Conservation (phyloP, 495 filamentous ascomycete genomes). For the Xanthoparmelia taractica region DNA sequence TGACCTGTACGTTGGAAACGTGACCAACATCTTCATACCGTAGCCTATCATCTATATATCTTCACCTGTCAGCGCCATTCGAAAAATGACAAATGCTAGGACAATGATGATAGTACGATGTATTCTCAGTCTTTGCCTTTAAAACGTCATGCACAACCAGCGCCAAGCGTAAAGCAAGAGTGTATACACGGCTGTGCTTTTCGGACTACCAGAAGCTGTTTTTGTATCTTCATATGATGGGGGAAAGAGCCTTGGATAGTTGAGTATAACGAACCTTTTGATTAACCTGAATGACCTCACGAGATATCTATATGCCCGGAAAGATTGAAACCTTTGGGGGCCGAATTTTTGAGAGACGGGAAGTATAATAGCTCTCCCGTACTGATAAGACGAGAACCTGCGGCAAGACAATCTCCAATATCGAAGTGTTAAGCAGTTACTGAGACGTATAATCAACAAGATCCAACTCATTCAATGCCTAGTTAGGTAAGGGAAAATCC, state of each 20-base stretch:
- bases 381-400: background rate
- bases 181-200: constrained; percentile 54
- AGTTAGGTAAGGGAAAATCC: background rate
- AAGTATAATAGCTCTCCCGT: background rate
- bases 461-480: background rate
- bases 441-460: no score
- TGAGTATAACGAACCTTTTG: background rate
- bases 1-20: background rate
- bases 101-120: background rate
- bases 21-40: background rate
- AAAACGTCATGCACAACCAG: constrained; percentile 66
- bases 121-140: constrained; percentile 64
- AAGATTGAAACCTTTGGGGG: background rate
- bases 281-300: background rate
- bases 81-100: background rate
- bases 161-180: constrained; percentile 36
- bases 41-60: background rate
- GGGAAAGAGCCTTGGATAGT: background rate
- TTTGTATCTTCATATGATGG: constrained; percentile 50
- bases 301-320: background rate
- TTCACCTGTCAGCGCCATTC: background rate
- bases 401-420: background rate
- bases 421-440: background rate
- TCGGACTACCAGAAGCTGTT: constrained; percentile 76
- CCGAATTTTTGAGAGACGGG: background rate